Base-by-base conservation (phyloP, 2,329 filamentous ascomycete species). In the Eutypa lata region DNA sequence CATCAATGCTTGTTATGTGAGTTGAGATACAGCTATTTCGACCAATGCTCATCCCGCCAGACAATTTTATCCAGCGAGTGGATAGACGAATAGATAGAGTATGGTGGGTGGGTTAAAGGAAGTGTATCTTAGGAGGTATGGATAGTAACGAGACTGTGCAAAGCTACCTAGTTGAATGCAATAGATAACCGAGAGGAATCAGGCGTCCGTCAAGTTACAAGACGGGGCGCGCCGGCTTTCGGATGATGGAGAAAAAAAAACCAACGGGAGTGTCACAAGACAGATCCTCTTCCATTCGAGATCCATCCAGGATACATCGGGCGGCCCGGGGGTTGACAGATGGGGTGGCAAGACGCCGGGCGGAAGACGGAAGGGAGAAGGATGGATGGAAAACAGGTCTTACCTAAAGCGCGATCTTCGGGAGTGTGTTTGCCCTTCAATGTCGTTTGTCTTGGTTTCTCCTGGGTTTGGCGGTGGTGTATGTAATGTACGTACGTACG, bases 371-470 rank as follows among this genome's bases (percentile, higher is more conserved):
- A 38, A 28, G 22, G 57, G 52, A 51, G 47, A 49, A 47, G 45
- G 53, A 61, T 47, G 55, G 57, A 61, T 49, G 54, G 63, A 61
- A 64, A 60, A 53, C 60, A 60, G 59, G 65, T 68, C 66, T 68
- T 67, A 69, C 66, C 67, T 69, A 68, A 65, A 65, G 62, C 57
- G 61, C 56, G 62, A 50, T 38, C 13, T 56, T 58, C 21, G 22
- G 22, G 42, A 24, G 22, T 28, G 22, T 45, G 35, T 19, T 45
- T 45, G 22, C 42, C 22, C 22, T 45, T 26, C 22, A 45, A 24
- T 21, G 11, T 16, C 59, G 58, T 38, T 38, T 16, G 35, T 38
- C 26, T 53, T 62, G 57, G 60, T 59, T 55, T 54, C 26, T 42
- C 46, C 22, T 35, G 26, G 11, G n/a, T 40, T n/a, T n/a, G n/a